These are phyloP conservation scores for Geosiphon pyriformis DNA, from an alignment of 192 early-diverging fungal species.

Conservation along the genomic window DNA sequence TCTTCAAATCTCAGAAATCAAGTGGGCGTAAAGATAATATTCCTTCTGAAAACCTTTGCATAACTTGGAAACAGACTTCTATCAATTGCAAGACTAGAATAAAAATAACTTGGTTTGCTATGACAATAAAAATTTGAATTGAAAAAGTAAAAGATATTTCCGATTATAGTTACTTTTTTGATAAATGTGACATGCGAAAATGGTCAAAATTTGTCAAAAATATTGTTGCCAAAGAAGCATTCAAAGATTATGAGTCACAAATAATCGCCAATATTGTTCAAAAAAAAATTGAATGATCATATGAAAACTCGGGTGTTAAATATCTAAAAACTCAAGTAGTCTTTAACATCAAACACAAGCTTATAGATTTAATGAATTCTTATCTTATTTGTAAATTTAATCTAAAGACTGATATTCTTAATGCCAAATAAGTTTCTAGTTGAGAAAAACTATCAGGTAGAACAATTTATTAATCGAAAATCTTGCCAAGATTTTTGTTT, in stretches of 20 bases:
- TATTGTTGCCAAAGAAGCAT: conserved; percentile 13
- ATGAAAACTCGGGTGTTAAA: neutral
- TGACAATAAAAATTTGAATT: neutral
- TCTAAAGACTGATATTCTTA: conserved; percentile 3
- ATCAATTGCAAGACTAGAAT: neutral
- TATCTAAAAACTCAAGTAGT: neutral
- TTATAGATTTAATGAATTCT: neutral
- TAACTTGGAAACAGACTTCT: neutral
- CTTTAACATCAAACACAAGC: conserved; percentile 4
- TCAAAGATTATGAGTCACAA: conserved; percentile 7
- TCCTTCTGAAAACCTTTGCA: neutral
- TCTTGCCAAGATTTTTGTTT: conserved; percentile 16
- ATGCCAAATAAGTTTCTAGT: neutral
- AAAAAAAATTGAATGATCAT: neutral
- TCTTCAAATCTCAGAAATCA: conserved; percentile 11
- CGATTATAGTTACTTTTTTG: neutral
- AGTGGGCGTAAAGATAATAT: conserved; percentile 2
- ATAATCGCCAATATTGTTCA: neutral
- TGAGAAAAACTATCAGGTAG: conserved; percentile 9
- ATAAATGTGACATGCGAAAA: conserved; percentile 2
- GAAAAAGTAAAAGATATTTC: conserved; percentile 1
- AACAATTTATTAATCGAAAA: neutral
- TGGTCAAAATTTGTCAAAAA: neutral
- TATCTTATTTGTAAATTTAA: conserved; percentile 3
- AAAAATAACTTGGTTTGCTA: neutral